Conservation (phyloP, 306 rosid species). For the Castanospermum australe region DNA sequence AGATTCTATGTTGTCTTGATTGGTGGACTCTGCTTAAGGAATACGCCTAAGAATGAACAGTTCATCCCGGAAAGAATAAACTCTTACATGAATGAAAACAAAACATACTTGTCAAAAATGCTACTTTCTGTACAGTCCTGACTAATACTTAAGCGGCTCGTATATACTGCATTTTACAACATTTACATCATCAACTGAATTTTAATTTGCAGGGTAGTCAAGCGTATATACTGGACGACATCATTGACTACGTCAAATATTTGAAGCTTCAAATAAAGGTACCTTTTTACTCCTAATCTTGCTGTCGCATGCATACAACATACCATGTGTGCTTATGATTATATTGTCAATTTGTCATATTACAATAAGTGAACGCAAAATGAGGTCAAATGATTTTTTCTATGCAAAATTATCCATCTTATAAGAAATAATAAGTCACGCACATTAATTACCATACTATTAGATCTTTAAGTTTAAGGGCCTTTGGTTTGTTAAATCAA, state of each 20-base stretch:
- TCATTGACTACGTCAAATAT: conserved; percentile 80
- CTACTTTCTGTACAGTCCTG: not conserved
- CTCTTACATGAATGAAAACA: not conserved
- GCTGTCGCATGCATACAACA: not conserved
- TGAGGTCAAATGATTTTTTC: not conserved
- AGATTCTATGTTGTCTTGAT: not conserved
- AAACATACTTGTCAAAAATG: not conserved
- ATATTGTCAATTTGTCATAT: not conserved
- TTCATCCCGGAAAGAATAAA: not conserved
- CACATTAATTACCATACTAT: too few relatives aligned
- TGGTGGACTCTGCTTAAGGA: not conserved
- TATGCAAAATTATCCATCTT: not conserved
- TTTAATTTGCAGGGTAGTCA: conserved; percentile 66
- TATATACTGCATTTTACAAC: not conserved
- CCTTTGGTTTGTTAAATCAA: not conserved
- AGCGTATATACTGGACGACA: conserved; percentile 61
- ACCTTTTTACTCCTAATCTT: conserved; percentile 6
- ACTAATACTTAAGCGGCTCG: not conserved
- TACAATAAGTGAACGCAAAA: not conserved
- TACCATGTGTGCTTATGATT: not conserved
- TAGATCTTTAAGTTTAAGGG: not conserved
- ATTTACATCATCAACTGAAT: not conserved
- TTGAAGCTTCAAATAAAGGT: conserved; percentile 88
- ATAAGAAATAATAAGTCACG: too few relatives aligned
- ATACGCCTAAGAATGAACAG: not conserved